Percentiles rank a stretch among this genome's conserved stretches.
Conservation (phyloP, 129 eudicot species). For the Helianthus tuberosus region DNA sequence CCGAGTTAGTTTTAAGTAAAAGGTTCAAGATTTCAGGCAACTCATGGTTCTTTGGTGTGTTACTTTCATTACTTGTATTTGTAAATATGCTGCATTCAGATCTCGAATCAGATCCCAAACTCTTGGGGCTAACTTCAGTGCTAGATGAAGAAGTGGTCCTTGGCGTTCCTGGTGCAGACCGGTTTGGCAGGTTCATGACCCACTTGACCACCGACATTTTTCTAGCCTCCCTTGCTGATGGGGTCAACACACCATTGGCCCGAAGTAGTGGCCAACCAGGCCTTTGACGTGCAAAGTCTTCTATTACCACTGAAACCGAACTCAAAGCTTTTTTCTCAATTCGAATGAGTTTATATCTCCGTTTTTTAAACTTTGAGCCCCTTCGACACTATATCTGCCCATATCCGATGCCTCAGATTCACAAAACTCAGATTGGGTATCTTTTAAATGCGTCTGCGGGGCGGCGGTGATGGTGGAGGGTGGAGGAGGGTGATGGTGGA, state of each 20-base stretch:
- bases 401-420: constrained; percentile 74
- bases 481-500: too few relatives aligned
- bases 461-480: too few relatives aligned
- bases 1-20: constrained; percentile 43
- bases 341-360: constrained; percentile 40
- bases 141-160: constrained; percentile 40
- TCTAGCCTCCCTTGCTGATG: constrained; percentile 64
- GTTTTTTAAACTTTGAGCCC: constrained; percentile 41
- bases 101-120: constrained; percentile 45
- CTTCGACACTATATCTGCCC: constrained; percentile 54
- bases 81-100: constrained; percentile 37
- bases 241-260: constrained; percentile 53
- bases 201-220: constrained; percentile 95
- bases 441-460: constrained; percentile 29
- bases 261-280: constrained; percentile 98
- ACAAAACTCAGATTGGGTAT: constrained; percentile 68
- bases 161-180: constrained; percentile 64
- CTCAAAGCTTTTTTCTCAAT: constrained; percentile 44
- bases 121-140: constrained; percentile 46
- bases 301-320: constrained; percentile 56
- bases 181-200: constrained; percentile 85
- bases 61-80: constrained; percentile 34
- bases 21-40: constrained; percentile 56
- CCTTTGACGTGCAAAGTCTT: constrained; percentile 70
- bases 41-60: constrained; percentile 38